Evolutionary conservation across 768 basidiomycete genomes (phyloP), one percentile per base, ranked within the genome.

Genomic region (Boletellus emodensis): DNA sequence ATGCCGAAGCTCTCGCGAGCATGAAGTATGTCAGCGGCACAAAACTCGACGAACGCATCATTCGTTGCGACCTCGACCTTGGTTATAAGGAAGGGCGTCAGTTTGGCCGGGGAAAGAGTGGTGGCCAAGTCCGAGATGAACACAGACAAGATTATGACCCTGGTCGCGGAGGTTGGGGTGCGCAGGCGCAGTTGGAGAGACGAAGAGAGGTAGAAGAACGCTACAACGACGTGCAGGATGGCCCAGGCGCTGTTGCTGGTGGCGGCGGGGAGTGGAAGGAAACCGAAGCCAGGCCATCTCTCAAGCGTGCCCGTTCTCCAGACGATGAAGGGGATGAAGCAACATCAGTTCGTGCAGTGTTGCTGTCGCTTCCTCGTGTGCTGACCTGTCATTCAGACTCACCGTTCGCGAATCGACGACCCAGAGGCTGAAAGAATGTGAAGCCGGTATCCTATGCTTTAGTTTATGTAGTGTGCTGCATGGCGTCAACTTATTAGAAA

Each of bases 21-120:
- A 85, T 98, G 81, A 84, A 87, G 42, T 94, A 96, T 68, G 82
- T 98, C 60, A 93, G 90, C 44, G 96, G 95, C n/a, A 94, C 94
- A 33, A 98, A 98, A 73, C 83, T 99, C 18, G 96, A 99, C 70
- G 96, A 99, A 71, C 88, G 96, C 32, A 91, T 99, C 60, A 95
- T 99, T 55, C 88, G 96, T 41, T 97, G 94, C 63, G 96, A 99
- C 74, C 74, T 99, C 63, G 96, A 99, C 74, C 77, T 94, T 24
- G 96, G 96, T 6, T 99, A 97, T 71, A 84, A 84, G 63, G 96
- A 99, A 64, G 95, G 95, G 13, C 76, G 96, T 54, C 96, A 99
- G 70, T 99, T 97, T 55, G 96, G 96, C 28, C 77, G 96, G 53
- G 96, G 96, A 24, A 97, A 94, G 70, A 94, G 91, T 57, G 96